Conservation (phyloP, 352 stramenopile genomes). For the Globisporangium spiculum region DNA sequence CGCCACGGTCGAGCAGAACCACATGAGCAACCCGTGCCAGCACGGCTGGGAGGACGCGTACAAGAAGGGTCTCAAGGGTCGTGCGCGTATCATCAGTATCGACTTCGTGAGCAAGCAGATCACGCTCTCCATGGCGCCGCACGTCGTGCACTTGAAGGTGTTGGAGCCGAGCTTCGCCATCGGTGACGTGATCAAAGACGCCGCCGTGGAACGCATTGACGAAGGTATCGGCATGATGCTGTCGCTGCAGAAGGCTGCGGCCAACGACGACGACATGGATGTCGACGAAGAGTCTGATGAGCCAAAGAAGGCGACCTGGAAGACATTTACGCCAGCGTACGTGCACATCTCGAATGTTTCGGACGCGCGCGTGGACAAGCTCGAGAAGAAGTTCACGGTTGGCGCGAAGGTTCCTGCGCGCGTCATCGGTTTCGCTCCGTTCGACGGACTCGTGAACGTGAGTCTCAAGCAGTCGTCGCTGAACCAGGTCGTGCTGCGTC, state of each 20-base stretch:
- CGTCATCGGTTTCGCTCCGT: constrained; percentile 82
- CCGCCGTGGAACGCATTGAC: constrained; percentile 81
- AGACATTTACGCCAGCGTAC: constrained; percentile 78
- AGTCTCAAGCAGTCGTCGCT: constrained; percentile 80
- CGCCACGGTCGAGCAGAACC: constrained; percentile 86
- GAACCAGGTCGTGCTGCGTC: constrained; percentile 70
- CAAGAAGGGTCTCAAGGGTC: constrained; percentile 80
- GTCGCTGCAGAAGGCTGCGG: constrained; percentile 48
- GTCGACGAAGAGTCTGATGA: constrained; percentile 30
- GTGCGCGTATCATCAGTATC: constrained; percentile 83
- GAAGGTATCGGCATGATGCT: constrained; percentile 84
- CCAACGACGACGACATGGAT: constrained; percentile 48
- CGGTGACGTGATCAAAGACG: constrained; percentile 72
- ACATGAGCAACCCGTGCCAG: constrained; percentile 84
- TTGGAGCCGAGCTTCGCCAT: constrained; percentile 51
- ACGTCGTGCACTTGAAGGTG: constrained; percentile 80
- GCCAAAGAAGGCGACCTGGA: constrained; percentile 63
- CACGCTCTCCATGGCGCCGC: constrained; percentile 82
- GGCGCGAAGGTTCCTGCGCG: constrained; percentile 61
- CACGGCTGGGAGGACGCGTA: constrained; percentile 73
- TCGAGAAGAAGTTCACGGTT: constrained; percentile 84
- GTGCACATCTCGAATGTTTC: constrained; percentile 88
- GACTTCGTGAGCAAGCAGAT: constrained; percentile 73
- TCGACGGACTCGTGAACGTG: constrained; percentile 82
- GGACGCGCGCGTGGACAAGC: constrained; percentile 82